These are phyloP conservation scores for Penicillium lividum DNA, from an alignment of 495 filamentous ascomycete species.

Conservation along the genomic window DNA sequence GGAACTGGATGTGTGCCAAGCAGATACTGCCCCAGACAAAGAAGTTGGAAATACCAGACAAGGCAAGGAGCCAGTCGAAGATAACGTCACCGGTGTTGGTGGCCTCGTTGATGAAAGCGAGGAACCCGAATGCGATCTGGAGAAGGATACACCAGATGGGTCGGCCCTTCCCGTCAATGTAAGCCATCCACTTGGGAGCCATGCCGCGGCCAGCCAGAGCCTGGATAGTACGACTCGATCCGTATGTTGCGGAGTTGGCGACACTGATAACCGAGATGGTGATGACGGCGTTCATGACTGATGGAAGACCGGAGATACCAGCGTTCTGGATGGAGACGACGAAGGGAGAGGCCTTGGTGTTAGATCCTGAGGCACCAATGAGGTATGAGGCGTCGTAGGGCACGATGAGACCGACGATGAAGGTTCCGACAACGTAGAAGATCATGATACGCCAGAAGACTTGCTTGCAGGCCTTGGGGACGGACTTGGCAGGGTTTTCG, in stretches of 20 bases:
- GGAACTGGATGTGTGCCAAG: constrained; percentile 74
- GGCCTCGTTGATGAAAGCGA: constrained; percentile 57
- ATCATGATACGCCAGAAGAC: constrained; percentile 74
- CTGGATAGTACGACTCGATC: constrained; percentile 64
- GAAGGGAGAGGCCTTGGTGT: constrained; percentile 68
- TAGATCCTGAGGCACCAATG: constrained; percentile 45
- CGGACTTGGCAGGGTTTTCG: constrained; percentile 60
- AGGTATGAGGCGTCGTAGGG: constrained; percentile 48
- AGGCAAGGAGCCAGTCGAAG: constrained; percentile 66
- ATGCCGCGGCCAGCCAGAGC: constrained; percentile 57
- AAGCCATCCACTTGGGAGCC: constrained; percentile 57
- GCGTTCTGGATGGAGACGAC: constrained; percentile 71
- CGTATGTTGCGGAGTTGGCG: constrained; percentile 64
- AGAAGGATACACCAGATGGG: constrained; percentile 56
- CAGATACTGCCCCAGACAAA: constrained; percentile 75
- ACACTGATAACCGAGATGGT: constrained; percentile 67
- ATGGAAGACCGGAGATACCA: constrained; percentile 63
- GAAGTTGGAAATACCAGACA: constrained; percentile 66
- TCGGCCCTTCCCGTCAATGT: constrained; percentile 59
- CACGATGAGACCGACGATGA: constrained; percentile 75
- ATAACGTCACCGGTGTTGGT: constrained; percentile 33
- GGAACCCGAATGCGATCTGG: constrained; percentile 53
- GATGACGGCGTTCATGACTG: constrained; percentile 75
- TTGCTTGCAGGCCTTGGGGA: constrained; percentile 70
- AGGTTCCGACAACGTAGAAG: constrained; percentile 74